phyloP scores from a whole-genome alignment of 2,329 filamentous ascomycete genomes.

The Beauveria scarabaeidicola region DNA sequence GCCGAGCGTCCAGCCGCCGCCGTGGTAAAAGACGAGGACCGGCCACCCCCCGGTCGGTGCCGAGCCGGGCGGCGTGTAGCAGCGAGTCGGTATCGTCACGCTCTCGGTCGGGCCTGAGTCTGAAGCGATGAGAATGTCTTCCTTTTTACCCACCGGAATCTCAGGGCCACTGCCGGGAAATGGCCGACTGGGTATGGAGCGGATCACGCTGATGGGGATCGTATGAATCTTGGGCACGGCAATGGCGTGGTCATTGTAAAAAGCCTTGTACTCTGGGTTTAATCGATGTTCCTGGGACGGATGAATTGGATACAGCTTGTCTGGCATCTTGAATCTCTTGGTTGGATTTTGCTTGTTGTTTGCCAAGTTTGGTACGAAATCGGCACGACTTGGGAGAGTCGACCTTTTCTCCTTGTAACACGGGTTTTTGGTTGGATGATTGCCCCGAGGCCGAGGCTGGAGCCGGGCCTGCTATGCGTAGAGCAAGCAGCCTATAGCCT shows the following conservation, averaged over 20 bases:
- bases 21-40: conserved; percentile 40
- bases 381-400: not conserved
- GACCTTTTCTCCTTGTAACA: not conserved
- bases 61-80: conserved; percentile 33
- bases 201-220: not conserved
- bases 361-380: not conserved
- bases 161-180: not conserved
- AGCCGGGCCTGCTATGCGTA: not conserved
- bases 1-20: conserved; percentile 42
- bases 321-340: conserved; percentile 19
- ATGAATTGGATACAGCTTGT: conserved; percentile 13
- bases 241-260: not conserved
- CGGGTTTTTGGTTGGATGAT: not conserved
- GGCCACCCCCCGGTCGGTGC: conserved; percentile 35
- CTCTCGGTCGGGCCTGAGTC: conserved; percentile 25
- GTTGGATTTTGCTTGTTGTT: not conserved
- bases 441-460: not conserved
- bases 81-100: conserved; percentile 26
- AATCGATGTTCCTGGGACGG: conserved; percentile 9
- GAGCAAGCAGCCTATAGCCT: not conserved
- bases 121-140: conserved; percentile 5
- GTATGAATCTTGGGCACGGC: not conserved
- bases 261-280: conserved; percentile 1
- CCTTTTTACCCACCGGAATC: not conserved
- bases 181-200: not conserved